Evolutionary conservation across 129 eudicot genomes (phyloP).

Genomic region (Mikania micrantha): DNA sequence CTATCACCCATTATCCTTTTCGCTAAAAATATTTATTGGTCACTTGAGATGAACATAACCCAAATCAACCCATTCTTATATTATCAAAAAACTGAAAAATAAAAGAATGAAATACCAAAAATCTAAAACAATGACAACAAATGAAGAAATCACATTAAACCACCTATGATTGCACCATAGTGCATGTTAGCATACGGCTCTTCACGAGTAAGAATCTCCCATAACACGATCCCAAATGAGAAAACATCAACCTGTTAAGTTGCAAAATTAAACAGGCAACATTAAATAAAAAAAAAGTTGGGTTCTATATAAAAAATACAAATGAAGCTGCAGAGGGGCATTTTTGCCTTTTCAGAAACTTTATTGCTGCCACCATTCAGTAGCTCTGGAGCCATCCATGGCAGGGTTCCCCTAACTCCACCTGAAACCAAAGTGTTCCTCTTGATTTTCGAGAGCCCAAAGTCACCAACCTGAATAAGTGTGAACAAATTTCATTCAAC

Average conservation of each 20-base stretch:
- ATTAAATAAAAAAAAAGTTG: not conserved
- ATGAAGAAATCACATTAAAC: not conserved
- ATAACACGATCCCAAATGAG: constrained; percentile 66
- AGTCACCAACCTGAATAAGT: constrained; percentile 50
- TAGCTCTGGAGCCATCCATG: constrained; percentile 89
- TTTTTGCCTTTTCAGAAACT: constrained; percentile 65
- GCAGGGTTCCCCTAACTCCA: constrained; percentile 74
- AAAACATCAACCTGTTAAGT: constrained; percentile 63
- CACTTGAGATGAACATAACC: not conserved
- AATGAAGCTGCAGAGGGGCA: not conserved
- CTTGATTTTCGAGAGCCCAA: constrained; percentile 65
- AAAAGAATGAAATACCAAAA: not conserved
- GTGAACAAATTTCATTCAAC: not conserved
- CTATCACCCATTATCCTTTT: too few species aligned
- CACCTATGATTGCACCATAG: constrained; percentile 75
- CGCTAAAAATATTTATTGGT: not conserved
- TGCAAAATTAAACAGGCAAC: not conserved
- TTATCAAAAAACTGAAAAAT: not conserved
- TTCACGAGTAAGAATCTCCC: constrained; percentile 81
- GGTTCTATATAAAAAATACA: not conserved
- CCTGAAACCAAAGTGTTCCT: constrained; percentile 61
- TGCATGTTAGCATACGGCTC: constrained; percentile 83
- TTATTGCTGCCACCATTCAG: constrained; percentile 60
- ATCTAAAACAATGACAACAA: not conserved
- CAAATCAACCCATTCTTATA: not conserved